phyloP scores from a whole-genome alignment of 108 stramenopile species.

The Skeletonema marinoi region DNA sequence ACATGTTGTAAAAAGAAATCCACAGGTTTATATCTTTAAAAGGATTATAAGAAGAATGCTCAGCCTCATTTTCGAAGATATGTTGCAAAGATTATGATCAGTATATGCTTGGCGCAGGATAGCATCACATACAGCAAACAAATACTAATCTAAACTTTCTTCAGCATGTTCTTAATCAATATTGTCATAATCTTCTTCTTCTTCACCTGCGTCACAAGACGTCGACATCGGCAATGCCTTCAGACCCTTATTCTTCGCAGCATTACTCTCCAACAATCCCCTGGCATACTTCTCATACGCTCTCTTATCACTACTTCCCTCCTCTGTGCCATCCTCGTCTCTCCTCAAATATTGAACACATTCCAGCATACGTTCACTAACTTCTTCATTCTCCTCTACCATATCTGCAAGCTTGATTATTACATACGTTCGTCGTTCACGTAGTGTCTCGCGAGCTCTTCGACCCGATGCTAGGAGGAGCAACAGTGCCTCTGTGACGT shows the following conservation, averaged over 20 bases:
- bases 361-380: conserved; percentile 80
- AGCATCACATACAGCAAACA: too few relatives aligned
- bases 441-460: conserved; percentile 63
- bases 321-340: conserved; percentile 84
- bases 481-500: conserved; percentile 73
- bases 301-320: conserved; percentile 77
- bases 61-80: too few relatives aligned
- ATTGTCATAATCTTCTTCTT: conserved; percentile 40
- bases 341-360: conserved; percentile 87
- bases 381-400: conserved; percentile 84
- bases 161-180: conserved; percentile 26
- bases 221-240: conserved; percentile 14
- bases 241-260: conserved; percentile 18
- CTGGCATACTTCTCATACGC: conserved; percentile 55
- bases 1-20: too few relatives aligned
- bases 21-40: too few relatives aligned
- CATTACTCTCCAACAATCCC: conserved; percentile 39
- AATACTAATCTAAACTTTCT: not conserved
- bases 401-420: conserved; percentile 85
- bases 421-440: conserved; percentile 66
- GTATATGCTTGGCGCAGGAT: too few relatives aligned
- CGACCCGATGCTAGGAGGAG: conserved; percentile 76
- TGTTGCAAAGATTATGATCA: too few relatives aligned
- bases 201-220: not conserved
- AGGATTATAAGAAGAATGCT: too few relatives aligned